phyloP scores from a whole-genome alignment of 768 basidiomycete species.

The Pulveroboletus ravenelii region DNA sequence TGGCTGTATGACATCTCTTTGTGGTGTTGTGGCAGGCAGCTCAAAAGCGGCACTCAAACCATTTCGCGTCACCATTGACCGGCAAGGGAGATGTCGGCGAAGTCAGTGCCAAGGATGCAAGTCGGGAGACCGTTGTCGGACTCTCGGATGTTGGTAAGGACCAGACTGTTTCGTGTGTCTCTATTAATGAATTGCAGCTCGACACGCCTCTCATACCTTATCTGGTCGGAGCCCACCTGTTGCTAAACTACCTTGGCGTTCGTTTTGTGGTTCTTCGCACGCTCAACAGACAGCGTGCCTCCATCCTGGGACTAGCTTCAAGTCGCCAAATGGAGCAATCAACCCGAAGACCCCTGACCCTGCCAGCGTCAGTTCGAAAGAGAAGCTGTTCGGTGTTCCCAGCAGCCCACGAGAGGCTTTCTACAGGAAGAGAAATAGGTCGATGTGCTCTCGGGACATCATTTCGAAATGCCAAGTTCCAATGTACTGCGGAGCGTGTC shows the following conservation, averaged over 20 bases:
- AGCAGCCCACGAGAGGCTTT: conserved; percentile 35
- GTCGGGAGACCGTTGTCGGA: conserved; percentile 47
- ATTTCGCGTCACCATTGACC: conserved; percentile 51
- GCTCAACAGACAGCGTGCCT: no score
- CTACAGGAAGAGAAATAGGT: conserved; percentile 36
- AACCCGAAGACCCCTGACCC: no score
- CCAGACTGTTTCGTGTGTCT: not conserved
- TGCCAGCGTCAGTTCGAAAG: no score
- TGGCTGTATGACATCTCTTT: conserved; percentile 50
- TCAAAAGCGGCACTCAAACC: conserved; percentile 65
- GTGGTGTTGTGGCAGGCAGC: conserved; percentile 51
- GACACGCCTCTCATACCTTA: conserved; percentile 57
- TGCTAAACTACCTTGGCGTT: conserved; percentile 57
- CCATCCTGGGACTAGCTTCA: no score
- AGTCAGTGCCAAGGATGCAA: conserved; percentile 63
- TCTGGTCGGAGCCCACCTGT: conserved; percentile 51
- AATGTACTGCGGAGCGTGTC: conserved; percentile 12
- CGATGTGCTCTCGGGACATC: conserved; percentile 49
- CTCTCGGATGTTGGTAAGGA: conserved; percentile 63
- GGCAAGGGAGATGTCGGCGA: conserved; percentile 64
- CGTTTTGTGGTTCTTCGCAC: conserved; percentile 52
- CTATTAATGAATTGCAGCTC: conserved; percentile 35
- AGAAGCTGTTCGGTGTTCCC: conserved; percentile 13
- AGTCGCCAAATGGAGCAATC: no score
- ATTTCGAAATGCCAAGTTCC: conserved; percentile 26